Evolutionary conservation across 129 eudicot genomes (phyloP).

Genomic region (Saposhnikovia divaricata): DNA sequence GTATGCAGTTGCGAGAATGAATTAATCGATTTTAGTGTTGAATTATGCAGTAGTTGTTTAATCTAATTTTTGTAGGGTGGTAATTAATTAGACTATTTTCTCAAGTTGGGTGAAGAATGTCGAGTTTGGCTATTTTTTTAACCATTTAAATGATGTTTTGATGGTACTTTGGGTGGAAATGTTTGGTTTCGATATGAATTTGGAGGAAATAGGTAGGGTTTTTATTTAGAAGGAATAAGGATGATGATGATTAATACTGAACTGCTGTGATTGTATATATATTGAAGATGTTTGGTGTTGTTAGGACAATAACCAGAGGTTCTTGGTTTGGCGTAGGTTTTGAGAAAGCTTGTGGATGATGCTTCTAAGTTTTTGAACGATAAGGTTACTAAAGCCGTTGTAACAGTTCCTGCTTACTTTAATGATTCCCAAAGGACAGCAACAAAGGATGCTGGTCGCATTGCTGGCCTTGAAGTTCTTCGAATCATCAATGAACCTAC

Average conservation of each 20-base stretch:
- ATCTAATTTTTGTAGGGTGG: background rate
- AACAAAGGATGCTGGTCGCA: constrained; percentile 93
- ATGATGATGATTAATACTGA: background rate
- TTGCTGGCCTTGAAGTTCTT: constrained; percentile 93
- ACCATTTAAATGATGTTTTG: background rate
- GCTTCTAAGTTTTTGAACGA: constrained; percentile 85
- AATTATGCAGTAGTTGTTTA: background rate
- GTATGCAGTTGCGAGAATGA: background rate
- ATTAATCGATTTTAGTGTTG: background rate
- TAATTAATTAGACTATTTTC: background rate
- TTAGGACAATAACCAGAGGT: background rate
- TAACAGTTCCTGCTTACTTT: constrained; percentile 96
- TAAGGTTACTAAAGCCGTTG: constrained; percentile 91
- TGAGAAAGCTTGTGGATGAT: constrained; percentile 98
- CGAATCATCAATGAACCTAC: constrained; percentile 95
- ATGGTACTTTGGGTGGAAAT: background rate
- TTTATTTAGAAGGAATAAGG: background rate
- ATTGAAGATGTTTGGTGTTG: background rate
- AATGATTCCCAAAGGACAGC: constrained; percentile 98
- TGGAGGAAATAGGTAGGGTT: background rate
- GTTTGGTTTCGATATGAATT: background rate
- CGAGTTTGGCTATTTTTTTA: background rate
- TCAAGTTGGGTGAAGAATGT: background rate
- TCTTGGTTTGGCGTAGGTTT: constrained; percentile 36
- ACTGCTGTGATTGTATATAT: background rate